Percentiles rank a stretch among this genome's conserved stretches.
These are phyloP conservation scores for Kurtzmaniella natalensis DNA, from an alignment of 1,139 yeast genomes.

Conservation along the genomic window DNA sequence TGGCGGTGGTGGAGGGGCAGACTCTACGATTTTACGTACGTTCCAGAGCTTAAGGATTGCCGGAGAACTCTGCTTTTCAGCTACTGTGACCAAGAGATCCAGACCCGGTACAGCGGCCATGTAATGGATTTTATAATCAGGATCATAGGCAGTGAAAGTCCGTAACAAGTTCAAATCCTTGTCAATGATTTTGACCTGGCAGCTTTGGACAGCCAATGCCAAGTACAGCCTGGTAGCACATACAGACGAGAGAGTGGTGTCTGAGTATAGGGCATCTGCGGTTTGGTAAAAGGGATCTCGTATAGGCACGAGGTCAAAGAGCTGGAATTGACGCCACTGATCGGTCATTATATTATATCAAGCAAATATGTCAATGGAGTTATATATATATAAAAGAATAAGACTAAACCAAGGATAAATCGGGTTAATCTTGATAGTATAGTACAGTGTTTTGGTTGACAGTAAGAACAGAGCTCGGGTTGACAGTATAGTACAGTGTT, in stretches of 20 bases:
- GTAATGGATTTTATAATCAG: slow-evolving; percentile 59
- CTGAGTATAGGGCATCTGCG: slow-evolving; percentile 69
- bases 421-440: no score
- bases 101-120: slow-evolving; percentile 45
- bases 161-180: slow-evolving; percentile 40
- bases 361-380: no score
- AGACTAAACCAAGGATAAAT: no score
- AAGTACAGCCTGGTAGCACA: slow-evolving; percentile 51
- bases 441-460: no score
- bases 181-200: slow-evolving; percentile 57
- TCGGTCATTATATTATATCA: slow-evolving; percentile 4
- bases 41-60: slow-evolving; percentile 71
- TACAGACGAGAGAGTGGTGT: slow-evolving; percentile 62
- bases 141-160: slow-evolving; percentile 60
- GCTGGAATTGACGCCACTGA: slow-evolving; percentile 84
- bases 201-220: slow-evolving; percentile 54
- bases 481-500: no score
- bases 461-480: no score
- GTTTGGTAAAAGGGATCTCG: slow-evolving; percentile 75
- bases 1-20: slow-evolving; percentile 9
- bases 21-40: slow-evolving; percentile 42
- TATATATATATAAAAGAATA: no score
- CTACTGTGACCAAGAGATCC: slow-evolving; percentile 61
- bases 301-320: slow-evolving; percentile 80
- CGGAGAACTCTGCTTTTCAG: slow-evolving; percentile 70